Base-by-base conservation (phyloP, 495 filamentous ascomycete genomes). In the Neurospora discreta region DNA sequence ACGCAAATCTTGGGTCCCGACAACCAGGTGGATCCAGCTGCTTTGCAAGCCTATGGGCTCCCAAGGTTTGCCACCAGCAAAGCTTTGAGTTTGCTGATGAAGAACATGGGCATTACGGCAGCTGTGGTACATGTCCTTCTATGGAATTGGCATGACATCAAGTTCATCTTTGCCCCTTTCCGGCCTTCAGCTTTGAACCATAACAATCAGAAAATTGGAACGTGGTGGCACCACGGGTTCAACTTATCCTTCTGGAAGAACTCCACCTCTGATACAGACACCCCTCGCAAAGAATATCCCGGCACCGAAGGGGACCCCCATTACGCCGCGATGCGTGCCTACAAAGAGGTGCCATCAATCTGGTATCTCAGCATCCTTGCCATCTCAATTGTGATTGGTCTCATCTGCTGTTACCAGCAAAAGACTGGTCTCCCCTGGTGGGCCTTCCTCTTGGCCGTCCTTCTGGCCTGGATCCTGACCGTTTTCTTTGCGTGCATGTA, bases 371-470 rank as follows among this genome's bases (percentile, higher is more conserved):
- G 71, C 0, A 76, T 86, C 9, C 76, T 89, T 16, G 69, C 84
- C 30, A 65, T 81, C 23, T 83, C 82, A 26, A 84, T 85, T 67
- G 58, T 86, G 43, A 77, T 85, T 4, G 87, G 84, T 1, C 75
- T 89, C 5, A 78, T 80, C 23, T 82, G 83, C 20, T 80, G 82
- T 30, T 81, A 85, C 70, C 80, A 80, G 71, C 81, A 82, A 69
- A 74, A 86, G 6, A 84, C 84, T 16, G 84, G 84, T 1, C 81
- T 89, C 3, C 85, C 87, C 3, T 85, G 79, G 70, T 89, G 86
- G 87, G 87, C 81, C 5, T 87, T 85, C 69, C 73, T 89, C 38
- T 74, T 89, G 13, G 75, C 86, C 60, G 77, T 75, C 38, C 40
- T 81, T 13, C 69, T 82, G 3, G 73, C 75, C 16, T 69, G 68